Evolutionary conservation across 192 early-diverging fungal genomes (phyloP), one percentile per base, ranked within the genome.

Genomic region (Coemansia sp.): DNA sequence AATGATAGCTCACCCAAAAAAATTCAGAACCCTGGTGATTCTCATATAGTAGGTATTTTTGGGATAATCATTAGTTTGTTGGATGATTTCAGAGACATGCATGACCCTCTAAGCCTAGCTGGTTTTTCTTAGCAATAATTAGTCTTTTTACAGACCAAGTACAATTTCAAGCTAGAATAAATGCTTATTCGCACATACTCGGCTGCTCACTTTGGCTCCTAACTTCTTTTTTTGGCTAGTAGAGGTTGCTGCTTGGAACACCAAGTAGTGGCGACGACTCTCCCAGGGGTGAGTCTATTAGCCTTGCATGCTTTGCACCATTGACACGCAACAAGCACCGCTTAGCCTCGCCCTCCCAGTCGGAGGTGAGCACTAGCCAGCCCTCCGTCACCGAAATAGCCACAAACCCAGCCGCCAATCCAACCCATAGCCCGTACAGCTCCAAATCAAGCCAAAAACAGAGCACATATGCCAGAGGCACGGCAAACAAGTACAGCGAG

Each of bases 401-500:
- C 2, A 67, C 70, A 60, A 81, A 81, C 0, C 78, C 78, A 5
- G 55, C 55, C 2, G 69, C 65, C 42, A 90, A 56, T 5, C 88
- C 85, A 0, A 67, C 51, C 91, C 91, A 92, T 24, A 92, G 69
- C 3, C 91, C 91, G 26, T 79, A 76, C 23, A 92, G 73, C 0
- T 86, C 89, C 74, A 76, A 68, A 8, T 63, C 64, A 13, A 81
- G 46, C 23, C 74, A 60, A 74, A 92, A 86, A 10, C 82, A 76
- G 23, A 85, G 60, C 26, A 64, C 67, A 16, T 81, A 78, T 0
- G 85, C 84, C 57, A 88, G 56, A 0, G 86, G 86, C 1, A 86
- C 37, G 1, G 78, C 86, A 16, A 86, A 50, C 5, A 79, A 37
- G 39, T 88, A 88, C 10, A 85, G 72, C 9, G 78, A 68, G 11